Evolutionary conservation across 768 basidiomycete genomes (phyloP).

Genomic region (Trametes cingulata): DNA sequence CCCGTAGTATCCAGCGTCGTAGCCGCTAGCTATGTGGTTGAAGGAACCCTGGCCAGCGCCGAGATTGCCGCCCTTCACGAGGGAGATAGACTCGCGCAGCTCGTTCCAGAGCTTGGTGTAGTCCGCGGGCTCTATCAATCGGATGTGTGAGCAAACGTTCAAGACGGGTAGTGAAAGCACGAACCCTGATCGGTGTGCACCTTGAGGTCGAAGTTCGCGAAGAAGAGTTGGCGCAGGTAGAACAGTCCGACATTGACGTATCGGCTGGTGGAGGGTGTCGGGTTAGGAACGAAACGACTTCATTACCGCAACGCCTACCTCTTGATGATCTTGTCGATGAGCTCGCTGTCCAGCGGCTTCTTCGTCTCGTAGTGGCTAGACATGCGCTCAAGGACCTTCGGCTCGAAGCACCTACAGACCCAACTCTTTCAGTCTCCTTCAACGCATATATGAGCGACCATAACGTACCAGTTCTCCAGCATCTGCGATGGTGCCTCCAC

Average conservation of each 20-base stretch:
- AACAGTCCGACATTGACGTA: slow-evolving; percentile 84
- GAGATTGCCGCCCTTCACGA: slow-evolving; percentile 61
- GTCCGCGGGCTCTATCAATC: slow-evolving; percentile 53
- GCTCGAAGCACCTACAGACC: slow-evolving; percentile 72
- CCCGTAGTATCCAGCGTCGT: slow-evolving; percentile 73
- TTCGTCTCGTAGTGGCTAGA: slow-evolving; percentile 77
- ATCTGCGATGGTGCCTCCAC: slow-evolving; percentile 92
- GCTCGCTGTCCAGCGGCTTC: slow-evolving; percentile 65
- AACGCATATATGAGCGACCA: not conserved
- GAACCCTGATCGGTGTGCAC: slow-evolving; percentile 70
- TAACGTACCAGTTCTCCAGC: slow-evolving; percentile 80
- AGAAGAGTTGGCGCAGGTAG: slow-evolving; percentile 83
- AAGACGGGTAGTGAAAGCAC: not conserved
- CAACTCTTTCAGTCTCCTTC: not conserved
- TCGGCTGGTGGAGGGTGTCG: slow-evolving; percentile 31
- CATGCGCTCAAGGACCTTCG: slow-evolving; percentile 72
- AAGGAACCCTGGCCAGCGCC: slow-evolving; percentile 76
- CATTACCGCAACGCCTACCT: slow-evolving; percentile 44
- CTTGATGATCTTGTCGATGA: slow-evolving; percentile 80
- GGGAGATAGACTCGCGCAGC: slow-evolving; percentile 66
- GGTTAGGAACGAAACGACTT: not conserved
- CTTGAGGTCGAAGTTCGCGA: slow-evolving; percentile 76
- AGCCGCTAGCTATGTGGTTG: slow-evolving; percentile 76
- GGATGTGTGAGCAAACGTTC: not conserved
- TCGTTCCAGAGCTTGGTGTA: slow-evolving; percentile 81